phyloP scores from a whole-genome alignment of 352 stramenopile genomes.

The Blastocystis sp. region DNA sequence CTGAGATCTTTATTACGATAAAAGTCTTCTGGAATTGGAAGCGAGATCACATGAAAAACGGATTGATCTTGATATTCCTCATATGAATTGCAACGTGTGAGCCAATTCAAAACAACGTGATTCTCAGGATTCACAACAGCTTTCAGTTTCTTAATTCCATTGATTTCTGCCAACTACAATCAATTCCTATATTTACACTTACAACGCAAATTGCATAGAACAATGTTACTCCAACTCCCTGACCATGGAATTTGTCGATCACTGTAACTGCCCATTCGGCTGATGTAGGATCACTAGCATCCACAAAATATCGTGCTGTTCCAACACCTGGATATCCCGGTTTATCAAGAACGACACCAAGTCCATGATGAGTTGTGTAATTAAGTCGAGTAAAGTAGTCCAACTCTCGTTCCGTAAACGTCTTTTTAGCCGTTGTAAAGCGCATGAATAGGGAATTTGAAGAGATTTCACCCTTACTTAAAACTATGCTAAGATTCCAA shows the following conservation, averaged over 20 bases:
- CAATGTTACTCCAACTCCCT: conserved; percentile 31
- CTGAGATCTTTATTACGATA: conserved; percentile 14
- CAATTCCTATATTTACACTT: background rate
- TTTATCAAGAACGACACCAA: conserved; percentile 54
- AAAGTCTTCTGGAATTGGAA: conserved; percentile 56
- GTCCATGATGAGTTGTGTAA: conserved; percentile 30
- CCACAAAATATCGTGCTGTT: conserved; percentile 59
- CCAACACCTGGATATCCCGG: conserved; percentile 48
- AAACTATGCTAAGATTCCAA: background rate
- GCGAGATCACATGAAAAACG: conserved; percentile 27
- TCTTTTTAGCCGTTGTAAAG: conserved; percentile 66
- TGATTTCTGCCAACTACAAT: conserved; percentile 33
- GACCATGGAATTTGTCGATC: conserved; percentile 50
- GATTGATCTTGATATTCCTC: conserved; percentile 53
- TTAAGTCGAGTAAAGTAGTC: conserved; percentile 63
- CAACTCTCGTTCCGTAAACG: conserved; percentile 59
- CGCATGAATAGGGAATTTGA: conserved; percentile 62
- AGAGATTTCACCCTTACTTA: conserved; percentile 62
- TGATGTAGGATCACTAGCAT: conserved; percentile 13
- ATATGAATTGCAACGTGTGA: conserved; percentile 22
- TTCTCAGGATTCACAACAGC: conserved; percentile 65
- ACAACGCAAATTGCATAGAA: conserved; percentile 62
- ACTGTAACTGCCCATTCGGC: conserved; percentile 64
- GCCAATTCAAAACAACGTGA: conserved; percentile 45
- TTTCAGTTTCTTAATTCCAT: conserved; percentile 51